These are phyloP conservation scores for Rhizophagus sp. DNA, from an alignment of 192 early-diverging fungal species.

Conservation along the genomic window DNA sequence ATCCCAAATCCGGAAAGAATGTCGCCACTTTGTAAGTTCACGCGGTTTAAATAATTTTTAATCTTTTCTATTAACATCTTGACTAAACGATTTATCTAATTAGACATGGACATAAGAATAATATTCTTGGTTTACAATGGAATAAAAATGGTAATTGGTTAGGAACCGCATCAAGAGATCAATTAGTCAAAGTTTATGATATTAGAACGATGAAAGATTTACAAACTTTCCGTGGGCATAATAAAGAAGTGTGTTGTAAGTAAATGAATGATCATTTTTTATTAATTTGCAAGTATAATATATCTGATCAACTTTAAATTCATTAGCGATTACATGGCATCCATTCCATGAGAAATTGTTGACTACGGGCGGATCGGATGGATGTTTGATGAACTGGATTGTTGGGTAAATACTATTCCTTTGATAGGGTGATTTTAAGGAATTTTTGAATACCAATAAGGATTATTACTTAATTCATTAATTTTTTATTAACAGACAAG, in stretches of 20 bases:
- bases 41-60: neutral
- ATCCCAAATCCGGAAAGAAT: conserved; percentile 86
- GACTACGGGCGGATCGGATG: conserved; percentile 89
- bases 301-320: neutral
- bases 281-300: neutral
- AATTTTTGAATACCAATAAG: neutral
- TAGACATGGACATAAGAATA: conserved; percentile 92
- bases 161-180: conserved; percentile 86
- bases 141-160: conserved; percentile 99
- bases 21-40: conserved; percentile 78
- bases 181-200: conserved; percentile 91
- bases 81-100: neutral
- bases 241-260: conserved; percentile 84
- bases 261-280: conserved; percentile 7
- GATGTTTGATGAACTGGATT: conserved; percentile 83
- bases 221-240: conserved; percentile 81
- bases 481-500: conserved; percentile 11
- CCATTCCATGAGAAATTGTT: conserved; percentile 90
- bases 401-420: conserved; percentile 62
- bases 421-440: conserved; percentile 31
- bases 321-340: conserved; percentile 87
- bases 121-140: conserved; percentile 87
- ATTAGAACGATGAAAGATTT: conserved; percentile 92
- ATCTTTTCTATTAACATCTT: neutral
- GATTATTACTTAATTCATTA: neutral